phyloP scores from a whole-genome alignment of 176 grass and related monocot genomes.

The Avena eriantha region DNA sequence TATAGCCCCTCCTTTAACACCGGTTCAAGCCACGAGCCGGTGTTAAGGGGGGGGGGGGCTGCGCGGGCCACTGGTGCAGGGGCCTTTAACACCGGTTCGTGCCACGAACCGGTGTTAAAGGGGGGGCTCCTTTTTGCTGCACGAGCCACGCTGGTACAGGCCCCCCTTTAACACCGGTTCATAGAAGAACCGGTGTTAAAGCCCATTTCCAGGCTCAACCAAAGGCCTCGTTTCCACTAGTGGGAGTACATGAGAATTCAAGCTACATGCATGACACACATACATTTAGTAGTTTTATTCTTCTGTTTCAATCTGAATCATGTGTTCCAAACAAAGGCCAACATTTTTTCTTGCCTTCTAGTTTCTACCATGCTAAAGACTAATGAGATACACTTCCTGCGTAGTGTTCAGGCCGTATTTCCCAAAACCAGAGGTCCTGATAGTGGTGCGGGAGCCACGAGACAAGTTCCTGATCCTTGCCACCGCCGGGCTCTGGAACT shows the following conservation, averaged over 20 bases:
- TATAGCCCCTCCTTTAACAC: too few relatives aligned
- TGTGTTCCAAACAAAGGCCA: neutral
- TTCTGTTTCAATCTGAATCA: neutral
- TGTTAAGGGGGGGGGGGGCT: too few relatives aligned
- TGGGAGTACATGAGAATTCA: neutral
- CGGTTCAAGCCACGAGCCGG: too few relatives aligned
- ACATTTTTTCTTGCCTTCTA: neutral
- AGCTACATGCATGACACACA: neutral
- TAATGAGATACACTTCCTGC: neutral
- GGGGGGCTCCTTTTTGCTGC: too few relatives aligned
- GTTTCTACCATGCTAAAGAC: neutral
- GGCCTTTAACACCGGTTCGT: too few relatives aligned
- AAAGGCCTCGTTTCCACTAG: too few relatives aligned
- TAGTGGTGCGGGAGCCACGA: neutral
- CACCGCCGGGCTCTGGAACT: slow-evolving; percentile 1
- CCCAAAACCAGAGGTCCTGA: neutral
- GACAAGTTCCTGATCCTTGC: slow-evolving; percentile 48
- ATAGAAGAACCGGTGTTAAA: too few relatives aligned
- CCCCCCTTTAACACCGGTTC: too few relatives aligned
- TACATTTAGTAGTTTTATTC: neutral
- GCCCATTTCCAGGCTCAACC: too few relatives aligned
- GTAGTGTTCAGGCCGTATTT: neutral
- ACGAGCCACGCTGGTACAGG: too few relatives aligned
- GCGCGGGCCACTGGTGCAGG: too few relatives aligned
- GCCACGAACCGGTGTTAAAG: too few relatives aligned